A percentile compares a stretch with the other conserved stretches of the same genome.
Conservation (phyloP, 169 alveolate genomes). For the Eimeria necatrix region DNA sequence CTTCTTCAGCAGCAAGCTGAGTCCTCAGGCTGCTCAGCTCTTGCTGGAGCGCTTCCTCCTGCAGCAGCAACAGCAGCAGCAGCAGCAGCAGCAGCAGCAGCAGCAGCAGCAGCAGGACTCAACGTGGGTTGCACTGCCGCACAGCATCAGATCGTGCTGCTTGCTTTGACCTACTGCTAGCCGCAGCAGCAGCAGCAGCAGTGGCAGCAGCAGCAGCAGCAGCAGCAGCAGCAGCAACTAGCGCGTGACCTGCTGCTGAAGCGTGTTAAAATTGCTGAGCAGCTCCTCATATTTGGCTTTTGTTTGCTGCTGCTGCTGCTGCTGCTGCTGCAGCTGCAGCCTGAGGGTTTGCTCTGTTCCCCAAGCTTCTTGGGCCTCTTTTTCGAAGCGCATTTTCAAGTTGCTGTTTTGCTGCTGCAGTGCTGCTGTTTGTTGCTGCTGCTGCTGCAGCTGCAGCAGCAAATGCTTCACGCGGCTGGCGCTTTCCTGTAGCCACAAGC, state of each 20-base stretch:
- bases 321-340: neutral
- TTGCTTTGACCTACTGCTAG: neutral
- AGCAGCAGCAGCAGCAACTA: neutral
- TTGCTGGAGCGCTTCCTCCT: conserved; percentile 25
- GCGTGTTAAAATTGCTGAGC: neutral
- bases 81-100: conserved; percentile 12
- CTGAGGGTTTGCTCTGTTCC: neutral
- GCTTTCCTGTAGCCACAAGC: neutral
- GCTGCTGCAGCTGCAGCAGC: conserved; percentile 15
- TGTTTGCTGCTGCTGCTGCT: neutral
- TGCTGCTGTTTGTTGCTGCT: neutral
- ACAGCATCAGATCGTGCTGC: neutral
- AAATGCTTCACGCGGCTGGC: neutral
- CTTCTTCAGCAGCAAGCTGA: neutral
- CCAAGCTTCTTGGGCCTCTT: neutral
- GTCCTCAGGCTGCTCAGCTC: neutral
- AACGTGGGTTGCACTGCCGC: too few relatives aligned
- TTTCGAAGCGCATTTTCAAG: neutral
- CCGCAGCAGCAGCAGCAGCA: neutral
- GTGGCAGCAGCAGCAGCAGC: conserved; percentile 23
- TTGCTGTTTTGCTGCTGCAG: neutral
- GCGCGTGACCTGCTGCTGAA: neutral
- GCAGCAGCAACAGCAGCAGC: conserved; percentile 23
- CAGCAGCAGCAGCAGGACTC: neutral
- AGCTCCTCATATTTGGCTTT: neutral